Evolutionary conservation across 768 basidiomycete species (phyloP).

Genomic region (Mycena indigotica): DNA sequence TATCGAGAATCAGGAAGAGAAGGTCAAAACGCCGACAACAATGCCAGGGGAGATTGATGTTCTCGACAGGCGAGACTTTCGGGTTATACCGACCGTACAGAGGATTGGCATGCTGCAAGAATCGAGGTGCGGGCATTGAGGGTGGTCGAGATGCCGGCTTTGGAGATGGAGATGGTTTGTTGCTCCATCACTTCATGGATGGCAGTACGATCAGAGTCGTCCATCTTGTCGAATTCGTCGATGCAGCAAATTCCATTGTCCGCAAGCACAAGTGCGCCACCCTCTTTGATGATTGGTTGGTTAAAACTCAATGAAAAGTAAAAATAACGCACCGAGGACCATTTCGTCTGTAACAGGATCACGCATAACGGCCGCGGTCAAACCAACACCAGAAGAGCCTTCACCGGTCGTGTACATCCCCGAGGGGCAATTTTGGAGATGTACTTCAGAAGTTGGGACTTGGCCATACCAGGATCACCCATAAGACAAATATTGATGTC

Average conservation of each 20-base stretch:
- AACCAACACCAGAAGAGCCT: conserved; percentile 96
- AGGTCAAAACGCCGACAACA: conserved; percentile 95
- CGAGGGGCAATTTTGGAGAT: too few relatives aligned
- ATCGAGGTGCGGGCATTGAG: conserved; percentile 97
- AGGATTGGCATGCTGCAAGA: conserved; percentile 96
- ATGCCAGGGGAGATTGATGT: conserved; percentile 98
- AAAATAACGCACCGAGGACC: conserved; percentile 78
- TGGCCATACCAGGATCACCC: conserved; percentile 99
- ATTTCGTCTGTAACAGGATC: conserved; percentile 99
- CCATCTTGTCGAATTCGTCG: conserved; percentile 99
- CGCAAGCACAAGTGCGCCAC: conserved; percentile 96
- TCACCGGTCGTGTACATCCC: too few relatives aligned
- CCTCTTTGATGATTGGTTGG: conserved; percentile 74
- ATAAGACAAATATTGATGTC: too few relatives aligned
- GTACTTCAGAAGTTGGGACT: too few relatives aligned
- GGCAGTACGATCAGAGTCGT: conserved; percentile 94
- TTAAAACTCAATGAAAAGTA: not conserved
- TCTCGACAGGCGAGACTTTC: conserved; percentile 96
- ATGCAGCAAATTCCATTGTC: conserved; percentile 99
- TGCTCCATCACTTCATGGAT: conserved; percentile 99
- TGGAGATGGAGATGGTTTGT: conserved; percentile 99
- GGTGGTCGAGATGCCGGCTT: conserved; percentile 98
- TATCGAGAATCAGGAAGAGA: conserved; percentile 95
- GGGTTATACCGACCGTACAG: conserved; percentile 98
- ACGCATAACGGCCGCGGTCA: conserved; percentile 98